phyloP scores from a whole-genome alignment of 306 rosid genomes.

The Prosopis cineraria region DNA sequence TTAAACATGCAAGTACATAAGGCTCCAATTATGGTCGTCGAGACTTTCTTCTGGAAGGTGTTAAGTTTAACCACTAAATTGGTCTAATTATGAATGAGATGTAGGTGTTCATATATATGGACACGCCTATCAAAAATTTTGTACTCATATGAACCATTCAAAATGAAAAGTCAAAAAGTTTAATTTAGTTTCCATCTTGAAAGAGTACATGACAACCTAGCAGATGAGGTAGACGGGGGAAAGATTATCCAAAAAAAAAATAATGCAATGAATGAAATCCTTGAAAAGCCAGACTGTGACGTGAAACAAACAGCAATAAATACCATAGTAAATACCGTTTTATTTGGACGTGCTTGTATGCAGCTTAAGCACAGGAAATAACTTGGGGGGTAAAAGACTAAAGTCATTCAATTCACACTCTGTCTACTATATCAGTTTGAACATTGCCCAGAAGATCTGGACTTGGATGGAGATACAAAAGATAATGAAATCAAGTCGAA shows the following conservation, averaged over 20 bases:
- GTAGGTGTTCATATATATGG: not conserved
- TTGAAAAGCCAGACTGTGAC: conserved; percentile 53
- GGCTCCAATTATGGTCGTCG: not conserved
- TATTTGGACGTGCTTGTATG: conserved; percentile 32
- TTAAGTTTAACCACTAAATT: not conserved
- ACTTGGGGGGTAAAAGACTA: not conserved
- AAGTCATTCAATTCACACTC: conserved; percentile 34
- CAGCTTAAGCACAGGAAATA: conserved; percentile 38
- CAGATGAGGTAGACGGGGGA: conserved; percentile 24
- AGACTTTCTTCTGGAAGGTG: not conserved
- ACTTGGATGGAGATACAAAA: conserved; percentile 11
- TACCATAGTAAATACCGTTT: conserved; percentile 48
- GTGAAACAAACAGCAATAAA: conserved; percentile 62
- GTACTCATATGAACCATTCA: not conserved
- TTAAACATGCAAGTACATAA: not conserved
- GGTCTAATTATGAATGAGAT: not conserved
- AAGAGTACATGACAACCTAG: conserved; percentile 22
- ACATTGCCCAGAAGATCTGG: conserved; percentile 25
- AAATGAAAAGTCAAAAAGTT: conserved; percentile 25
- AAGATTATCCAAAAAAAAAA: conserved; percentile 1
- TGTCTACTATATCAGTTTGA: conserved; percentile 34
- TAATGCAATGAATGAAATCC: conserved; percentile 11
- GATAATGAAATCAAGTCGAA: conserved; percentile 22
- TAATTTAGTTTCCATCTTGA: not conserved
- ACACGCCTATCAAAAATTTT: not conserved